A percentile compares a stretch with the other conserved stretches of the same genome.
Evolutionary conservation across 1,284 basidiomycete genomes (phyloP).

Genomic region (Tilletia setariae): DNA sequence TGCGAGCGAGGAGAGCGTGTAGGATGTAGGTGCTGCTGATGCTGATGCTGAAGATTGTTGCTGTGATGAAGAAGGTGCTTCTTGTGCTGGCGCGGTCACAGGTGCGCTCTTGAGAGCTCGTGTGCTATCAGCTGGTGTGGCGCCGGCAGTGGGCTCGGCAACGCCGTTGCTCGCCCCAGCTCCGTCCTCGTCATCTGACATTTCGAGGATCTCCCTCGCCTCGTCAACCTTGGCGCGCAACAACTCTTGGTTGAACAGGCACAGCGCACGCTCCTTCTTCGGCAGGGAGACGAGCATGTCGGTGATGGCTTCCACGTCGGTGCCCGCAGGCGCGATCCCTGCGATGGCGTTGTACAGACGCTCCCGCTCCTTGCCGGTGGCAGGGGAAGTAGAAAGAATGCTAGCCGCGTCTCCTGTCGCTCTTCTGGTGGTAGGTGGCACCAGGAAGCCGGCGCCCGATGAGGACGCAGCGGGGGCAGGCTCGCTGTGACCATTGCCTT

Average conservation of each 20-base stretch:
- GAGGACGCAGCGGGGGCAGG: background rate
- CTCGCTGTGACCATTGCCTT: background rate
- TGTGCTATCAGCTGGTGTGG: constrained; percentile 8
- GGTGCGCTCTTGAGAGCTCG: constrained; percentile 7
- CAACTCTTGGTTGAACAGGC: constrained; percentile 79
- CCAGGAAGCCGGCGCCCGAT: background rate
- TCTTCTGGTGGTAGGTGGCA: constrained; percentile 7
- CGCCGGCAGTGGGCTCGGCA: background rate
- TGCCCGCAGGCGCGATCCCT: constrained; percentile 25
- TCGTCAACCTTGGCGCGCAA: constrained; percentile 74
- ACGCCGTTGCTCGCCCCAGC: constrained; percentile 45
- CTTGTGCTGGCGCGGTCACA: constrained; percentile 4
- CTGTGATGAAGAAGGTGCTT: too few relatives aligned
- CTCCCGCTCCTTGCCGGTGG: constrained; percentile 58
- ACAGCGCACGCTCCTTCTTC: constrained; percentile 82
- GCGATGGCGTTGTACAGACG: constrained; percentile 65
- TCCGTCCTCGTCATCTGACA: constrained; percentile 63
- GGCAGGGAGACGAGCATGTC: constrained; percentile 77
- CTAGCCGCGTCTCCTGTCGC: constrained; percentile 27
- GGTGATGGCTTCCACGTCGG: constrained; percentile 56
- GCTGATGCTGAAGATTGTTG: too few relatives aligned
- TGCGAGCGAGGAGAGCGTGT: constrained; percentile 60
- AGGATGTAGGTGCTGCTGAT: background rate
- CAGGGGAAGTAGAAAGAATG: constrained; percentile 27
- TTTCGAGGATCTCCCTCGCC: constrained; percentile 66